Evolutionary conservation across 495 filamentous ascomycete species (phyloP).

Genomic region (Cladorrhinum samala): DNA sequence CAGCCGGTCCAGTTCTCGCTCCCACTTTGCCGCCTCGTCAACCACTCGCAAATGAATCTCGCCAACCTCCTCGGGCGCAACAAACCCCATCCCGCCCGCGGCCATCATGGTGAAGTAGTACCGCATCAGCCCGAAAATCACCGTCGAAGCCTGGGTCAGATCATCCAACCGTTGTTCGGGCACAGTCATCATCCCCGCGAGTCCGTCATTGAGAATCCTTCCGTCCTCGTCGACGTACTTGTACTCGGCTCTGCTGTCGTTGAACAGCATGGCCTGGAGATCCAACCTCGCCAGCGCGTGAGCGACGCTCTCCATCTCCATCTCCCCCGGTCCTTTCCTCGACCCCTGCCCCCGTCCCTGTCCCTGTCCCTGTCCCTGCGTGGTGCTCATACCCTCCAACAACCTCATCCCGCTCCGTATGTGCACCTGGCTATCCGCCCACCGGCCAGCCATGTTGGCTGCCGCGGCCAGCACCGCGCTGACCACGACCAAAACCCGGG

Average conservation of each 20-base stretch:
- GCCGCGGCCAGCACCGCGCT: slow-evolving; percentile 16
- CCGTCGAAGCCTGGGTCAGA: background rate
- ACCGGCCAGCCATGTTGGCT: slow-evolving; percentile 14
- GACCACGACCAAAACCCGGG: slow-evolving; percentile 9
- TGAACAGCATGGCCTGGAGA: slow-evolving; percentile 12
- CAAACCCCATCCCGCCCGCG: background rate
- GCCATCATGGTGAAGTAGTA: background rate
- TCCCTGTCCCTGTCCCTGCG: too few relatives aligned
- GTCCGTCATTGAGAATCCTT: too few relatives aligned
- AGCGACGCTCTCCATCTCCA: slow-evolving; percentile 6
- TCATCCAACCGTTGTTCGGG: background rate
- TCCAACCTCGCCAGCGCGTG: slow-evolving; percentile 14
- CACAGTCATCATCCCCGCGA: too few relatives aligned
- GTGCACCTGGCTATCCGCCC: slow-evolving; percentile 11
- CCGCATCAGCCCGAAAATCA: slow-evolving; percentile 4
- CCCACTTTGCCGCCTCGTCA: background rate
- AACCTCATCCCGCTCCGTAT: slow-evolving; percentile 13
- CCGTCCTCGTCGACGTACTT: background rate
- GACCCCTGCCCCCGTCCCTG: too few relatives aligned
- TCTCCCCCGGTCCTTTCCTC: background rate
- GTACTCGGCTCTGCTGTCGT: slow-evolving; percentile 7
- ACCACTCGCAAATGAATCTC: background rate
- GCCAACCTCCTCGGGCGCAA: background rate
- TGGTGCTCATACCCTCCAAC: too few relatives aligned
- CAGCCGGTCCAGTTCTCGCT: background rate